Conservation (phyloP, 2,329 filamentous ascomycete species). For the Fusarium anthophilum region DNA sequence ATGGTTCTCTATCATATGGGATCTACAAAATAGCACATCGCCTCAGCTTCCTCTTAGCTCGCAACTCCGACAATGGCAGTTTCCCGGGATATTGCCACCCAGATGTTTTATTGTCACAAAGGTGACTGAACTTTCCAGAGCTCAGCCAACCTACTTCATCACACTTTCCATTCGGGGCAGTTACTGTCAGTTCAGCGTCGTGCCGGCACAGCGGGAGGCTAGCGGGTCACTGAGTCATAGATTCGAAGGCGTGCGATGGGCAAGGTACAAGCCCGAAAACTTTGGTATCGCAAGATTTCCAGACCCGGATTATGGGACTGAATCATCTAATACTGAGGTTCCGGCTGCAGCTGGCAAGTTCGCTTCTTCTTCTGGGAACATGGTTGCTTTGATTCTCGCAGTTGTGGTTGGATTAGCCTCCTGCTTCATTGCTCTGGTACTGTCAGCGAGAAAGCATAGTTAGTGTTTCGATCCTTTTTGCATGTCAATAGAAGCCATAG, state of each 20-base stretch:
- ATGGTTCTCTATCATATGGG: not conserved
- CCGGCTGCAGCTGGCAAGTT: too few species aligned
- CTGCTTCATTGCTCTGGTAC: accelerated
- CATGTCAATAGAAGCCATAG: accelerated
- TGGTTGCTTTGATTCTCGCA: not conserved
- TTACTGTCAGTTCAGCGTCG: accelerated
- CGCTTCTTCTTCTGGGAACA: not conserved
- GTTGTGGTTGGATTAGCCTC: accelerated
- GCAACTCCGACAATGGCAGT: not conserved
- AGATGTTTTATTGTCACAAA: accelerated
- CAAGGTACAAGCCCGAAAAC: accelerated
- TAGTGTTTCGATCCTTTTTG: not conserved
- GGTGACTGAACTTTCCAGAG: accelerated
- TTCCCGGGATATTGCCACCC: accelerated
- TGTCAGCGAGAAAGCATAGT: not conserved
- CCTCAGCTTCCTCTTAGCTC: accelerated
- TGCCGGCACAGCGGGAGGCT: accelerated
- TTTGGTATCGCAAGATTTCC: accelerated
- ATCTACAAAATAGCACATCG: accelerated
- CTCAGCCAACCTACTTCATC: not conserved
- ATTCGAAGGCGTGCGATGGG: accelerated
- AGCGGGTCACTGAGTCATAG: accelerated
- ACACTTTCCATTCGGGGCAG: accelerated
- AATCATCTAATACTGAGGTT: accelerated
- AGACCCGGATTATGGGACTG: accelerated